These are phyloP conservation scores for Exophiala lecanii-corni DNA, from an alignment of 2,329 filamentous ascomycete genomes.

Conservation along the genomic window DNA sequence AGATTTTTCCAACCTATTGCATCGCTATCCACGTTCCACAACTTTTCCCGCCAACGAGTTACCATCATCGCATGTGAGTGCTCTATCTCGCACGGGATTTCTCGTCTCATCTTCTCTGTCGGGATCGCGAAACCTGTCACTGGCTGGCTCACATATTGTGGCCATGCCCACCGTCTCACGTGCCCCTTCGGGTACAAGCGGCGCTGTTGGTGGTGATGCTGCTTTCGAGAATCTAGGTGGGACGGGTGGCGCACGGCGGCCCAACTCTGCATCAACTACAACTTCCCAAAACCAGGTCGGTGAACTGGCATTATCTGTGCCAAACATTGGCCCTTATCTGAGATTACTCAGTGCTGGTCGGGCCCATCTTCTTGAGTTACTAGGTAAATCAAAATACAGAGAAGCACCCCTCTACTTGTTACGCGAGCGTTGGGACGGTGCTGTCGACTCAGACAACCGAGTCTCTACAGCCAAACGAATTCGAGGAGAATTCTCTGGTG, in stretches of 20 bases:
- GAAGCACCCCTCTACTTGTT: conserved; percentile 53
- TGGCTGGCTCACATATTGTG: conserved; percentile 19
- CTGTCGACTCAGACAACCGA: conserved; percentile 43
- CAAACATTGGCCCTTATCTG: conserved; percentile 57
- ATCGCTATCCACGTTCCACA: conserved; percentile 42
- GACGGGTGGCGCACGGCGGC: conserved; percentile 18
- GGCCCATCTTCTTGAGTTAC: conserved; percentile 49
- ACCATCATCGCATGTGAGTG: conserved; percentile 43
- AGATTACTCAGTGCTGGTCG: conserved; percentile 53
- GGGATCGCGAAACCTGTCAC: conserved; percentile 15
- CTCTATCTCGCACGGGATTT: conserved; percentile 51
- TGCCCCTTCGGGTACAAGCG: conserved; percentile 37
- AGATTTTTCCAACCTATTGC: conserved; percentile 36
- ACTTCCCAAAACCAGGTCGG: conserved; percentile 3
- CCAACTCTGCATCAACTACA: conserved; percentile 7
- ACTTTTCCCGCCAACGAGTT: conserved; percentile 45
- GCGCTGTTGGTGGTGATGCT: conserved; percentile 28
- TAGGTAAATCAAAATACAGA: conserved; percentile 46
- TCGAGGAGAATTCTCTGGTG: conserved; percentile 53
- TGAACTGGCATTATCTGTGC: conserved; percentile 51
- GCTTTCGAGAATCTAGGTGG: conserved; percentile 27
- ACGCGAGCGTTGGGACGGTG: conserved; percentile 61
- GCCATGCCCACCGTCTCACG: conserved; percentile 23
- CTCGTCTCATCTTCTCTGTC: conserved; percentile 45
- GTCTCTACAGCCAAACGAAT: conserved; percentile 48